Evolutionary conservation across 176 grass and related monocot genomes (phyloP), one percentile per base, ranked within the genome.

Genomic region (Oryza australiensis): DNA sequence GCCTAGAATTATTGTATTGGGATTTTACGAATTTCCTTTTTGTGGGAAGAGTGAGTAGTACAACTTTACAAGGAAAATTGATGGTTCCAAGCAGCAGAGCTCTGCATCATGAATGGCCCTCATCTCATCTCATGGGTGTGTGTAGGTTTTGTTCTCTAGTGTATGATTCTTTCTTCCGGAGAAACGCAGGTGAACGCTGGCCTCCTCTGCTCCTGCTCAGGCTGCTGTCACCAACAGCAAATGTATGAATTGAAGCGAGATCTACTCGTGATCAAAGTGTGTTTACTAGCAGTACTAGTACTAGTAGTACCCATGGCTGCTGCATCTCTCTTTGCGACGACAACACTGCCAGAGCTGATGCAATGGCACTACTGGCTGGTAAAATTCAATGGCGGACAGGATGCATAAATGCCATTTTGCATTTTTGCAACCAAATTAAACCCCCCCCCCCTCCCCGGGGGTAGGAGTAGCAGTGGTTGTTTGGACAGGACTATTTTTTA

Each of bases 241-340:
- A 35, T 37, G 64, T 18, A 73, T n/a, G 70, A 22, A 30, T 49
- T 49, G 46, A 49, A 16, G 46, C 43, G 12, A n/a, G 40, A 79
- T 69, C 65, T 84, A 22, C 74, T 62, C 74, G 83, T 70, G 74
- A 64, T 72, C 64, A 82, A 73, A 11, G 46, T 49, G 80, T 67
- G 18, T 24, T 28, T 5, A 7, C 18, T 33, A 0, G 12, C 40
- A 55, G 18, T 22, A 46, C 43, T 3, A 62, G 20, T 16, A 48
- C 1, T 16, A 46, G 0, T 45, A 12, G 5, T 35, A 35, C 34
- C 7, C 35, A 37, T 37, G 35, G 14, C 46, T 49, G 46, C 46
- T 49, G 46, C 46, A 46, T 15, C 49, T 53, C 51, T 53, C 51
- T 28, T 14, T 45, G 51, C 28, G 74, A 85, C 74, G 35, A 37